Percentiles rank a stretch among this genome's conserved stretches.
Evolutionary conservation across 2,329 filamentous ascomycete species (phyloP).

Genomic region (Metarhizium rileyi): DNA sequence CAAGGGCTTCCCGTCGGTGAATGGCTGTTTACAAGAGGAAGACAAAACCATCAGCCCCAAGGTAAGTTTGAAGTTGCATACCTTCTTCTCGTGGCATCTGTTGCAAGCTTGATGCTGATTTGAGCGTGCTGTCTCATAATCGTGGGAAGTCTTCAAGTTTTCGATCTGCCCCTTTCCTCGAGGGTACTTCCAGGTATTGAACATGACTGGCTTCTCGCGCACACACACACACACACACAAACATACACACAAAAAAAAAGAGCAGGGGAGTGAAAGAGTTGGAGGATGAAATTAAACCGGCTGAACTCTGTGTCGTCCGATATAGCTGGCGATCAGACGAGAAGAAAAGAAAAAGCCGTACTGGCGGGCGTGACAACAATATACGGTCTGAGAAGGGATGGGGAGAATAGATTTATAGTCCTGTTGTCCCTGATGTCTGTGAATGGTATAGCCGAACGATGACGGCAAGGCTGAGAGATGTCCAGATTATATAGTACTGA

Average conservation of each 20-base stretch:
- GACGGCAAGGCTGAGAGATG: neutral
- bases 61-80: conserved; percentile 6
- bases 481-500: neutral
- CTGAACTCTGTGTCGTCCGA: neutral
- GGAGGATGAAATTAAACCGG: neutral
- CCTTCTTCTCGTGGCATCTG: conserved; percentile 30
- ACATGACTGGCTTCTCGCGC: conserved; percentile 17
- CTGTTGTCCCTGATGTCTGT: neutral
- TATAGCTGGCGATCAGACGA: neutral
- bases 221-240: neutral
- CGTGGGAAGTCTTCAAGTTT: conserved; percentile 25
- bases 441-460: neutral
- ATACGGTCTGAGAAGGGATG: neutral
- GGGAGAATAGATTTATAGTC: neutral
- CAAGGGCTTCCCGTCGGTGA: too few species aligned
- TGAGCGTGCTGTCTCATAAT: conserved; percentile 26
- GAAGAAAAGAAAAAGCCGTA: neutral
- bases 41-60: neutral
- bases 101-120: conserved; percentile 30
- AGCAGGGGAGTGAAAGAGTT: neutral
- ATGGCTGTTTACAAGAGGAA: neutral
- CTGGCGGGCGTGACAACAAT: neutral
- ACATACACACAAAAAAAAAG: neutral
- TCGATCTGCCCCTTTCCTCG: conserved; percentile 28
- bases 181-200: conserved; percentile 29